These are phyloP conservation scores for Aspergillus sp. DNA, from an alignment of 2,329 filamentous ascomycete species.

Conservation along the genomic window DNA sequence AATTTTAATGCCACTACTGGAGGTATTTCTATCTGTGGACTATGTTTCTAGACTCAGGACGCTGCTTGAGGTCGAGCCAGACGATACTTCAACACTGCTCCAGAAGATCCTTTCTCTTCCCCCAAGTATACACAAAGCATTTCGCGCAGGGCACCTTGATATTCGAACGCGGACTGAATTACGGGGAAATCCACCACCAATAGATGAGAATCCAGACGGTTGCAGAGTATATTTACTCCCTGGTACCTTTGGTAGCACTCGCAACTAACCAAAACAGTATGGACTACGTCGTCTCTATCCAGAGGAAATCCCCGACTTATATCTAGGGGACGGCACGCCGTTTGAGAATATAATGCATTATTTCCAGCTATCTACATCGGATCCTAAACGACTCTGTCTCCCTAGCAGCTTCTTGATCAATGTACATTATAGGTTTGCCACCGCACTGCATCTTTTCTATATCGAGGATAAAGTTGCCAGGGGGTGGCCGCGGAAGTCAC, in stretches of 20 bases:
- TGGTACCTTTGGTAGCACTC: no score
- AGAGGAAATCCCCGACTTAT: neutral
- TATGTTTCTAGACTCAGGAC: neutral
- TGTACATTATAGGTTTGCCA: neutral
- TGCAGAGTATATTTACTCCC: neutral
- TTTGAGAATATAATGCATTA: neutral
- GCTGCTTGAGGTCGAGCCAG: neutral
- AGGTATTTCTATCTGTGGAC: neutral
- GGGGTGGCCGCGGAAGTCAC: neutral
- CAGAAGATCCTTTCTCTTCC: neutral
- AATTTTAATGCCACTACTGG: neutral
- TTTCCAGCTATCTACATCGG: neutral
- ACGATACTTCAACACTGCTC: neutral
- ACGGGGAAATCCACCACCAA: neutral
- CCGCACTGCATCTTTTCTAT: neutral
- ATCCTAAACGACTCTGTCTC: neutral
- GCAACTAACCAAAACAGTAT: neutral
- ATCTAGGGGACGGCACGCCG: neutral
- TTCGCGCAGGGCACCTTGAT: neutral
- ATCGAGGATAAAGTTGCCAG: neutral
- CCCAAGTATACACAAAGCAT: neutral
- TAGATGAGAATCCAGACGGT: neutral
- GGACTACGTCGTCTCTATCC: neutral
- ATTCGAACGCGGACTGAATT: neutral
- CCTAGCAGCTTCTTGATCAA: neutral